Evolutionary conservation across 2,329 filamentous ascomycete species (phyloP), one percentile per base, ranked within the genome.

Genomic region (Metarhizium humberi): DNA sequence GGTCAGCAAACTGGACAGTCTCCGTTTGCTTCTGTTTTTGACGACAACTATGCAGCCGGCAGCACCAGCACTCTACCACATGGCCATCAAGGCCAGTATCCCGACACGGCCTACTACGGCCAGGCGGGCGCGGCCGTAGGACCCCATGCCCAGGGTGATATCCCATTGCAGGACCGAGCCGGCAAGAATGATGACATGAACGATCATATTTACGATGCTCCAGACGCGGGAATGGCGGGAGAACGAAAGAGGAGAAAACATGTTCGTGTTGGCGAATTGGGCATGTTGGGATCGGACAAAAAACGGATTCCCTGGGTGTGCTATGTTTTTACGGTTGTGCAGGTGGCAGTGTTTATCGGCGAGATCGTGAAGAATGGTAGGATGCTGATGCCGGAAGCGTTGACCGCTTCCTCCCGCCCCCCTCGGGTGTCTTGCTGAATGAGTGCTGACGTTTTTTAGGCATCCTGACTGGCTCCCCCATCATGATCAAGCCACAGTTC

Each of bases 291-390:
- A 2, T 71, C 79, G 13, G 71, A 78, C 61, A 75, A 72, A 65
- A 80, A 78, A 66, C 73, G 76, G 57, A 81, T 85, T 53, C 87
- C 94, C 0, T 94, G 88, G 79, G 83, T 96, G 6, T 88, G 91
- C 38, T 97, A 92, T 69, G 71, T 85, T 47, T 80, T 97, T 59
- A 89, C 90, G 3, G 54, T 85, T 34, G 79, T 87, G 13, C 92
- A 97, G 69, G 73, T 94, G 20, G 82, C 78, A 16, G 90, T 97
- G 32, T 99, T 99, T 66, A 88, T 97, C 60, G 90, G 79, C 53
- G 90, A 97, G 73, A 75, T 99, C 58, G 85, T 88, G 50, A 89
- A 86, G 66, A 95, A 92, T 71, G 86, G 89, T 90, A 78, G 64
- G 82, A 70, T 6, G 25, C 11, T 10, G 40, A 43, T 16, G 14